Percentiles rank a stretch among this genome's conserved stretches.
Conservation (phyloP, 192 early-diverging fungal genomes). For the Geranomyces variabilis region DNA sequence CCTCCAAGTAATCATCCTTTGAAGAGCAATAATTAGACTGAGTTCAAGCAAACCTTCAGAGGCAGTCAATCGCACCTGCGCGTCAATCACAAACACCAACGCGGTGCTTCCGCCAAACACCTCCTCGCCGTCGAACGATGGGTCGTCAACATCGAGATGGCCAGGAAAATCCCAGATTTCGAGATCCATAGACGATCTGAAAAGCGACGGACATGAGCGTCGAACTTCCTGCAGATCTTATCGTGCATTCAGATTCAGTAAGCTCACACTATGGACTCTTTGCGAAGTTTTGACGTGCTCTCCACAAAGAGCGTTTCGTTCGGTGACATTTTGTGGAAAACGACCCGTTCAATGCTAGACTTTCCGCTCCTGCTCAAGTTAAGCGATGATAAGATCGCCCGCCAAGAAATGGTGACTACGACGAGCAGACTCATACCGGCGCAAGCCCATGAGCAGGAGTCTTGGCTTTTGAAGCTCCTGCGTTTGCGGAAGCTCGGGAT, state of each 20-base stretch:
- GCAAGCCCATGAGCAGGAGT: neutral
- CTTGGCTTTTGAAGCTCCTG: neutral
- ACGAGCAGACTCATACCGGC: neutral
- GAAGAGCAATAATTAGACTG: neutral
- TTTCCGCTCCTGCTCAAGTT: conserved; percentile 71
- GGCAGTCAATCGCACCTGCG: conserved; percentile 63
- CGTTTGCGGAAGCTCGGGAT: neutral
- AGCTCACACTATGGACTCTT: conserved; percentile 69
- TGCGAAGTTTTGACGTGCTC: conserved; percentile 72
- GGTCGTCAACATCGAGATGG: conserved; percentile 80
- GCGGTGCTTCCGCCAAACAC: conserved; percentile 57
- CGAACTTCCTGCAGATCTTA: neutral
- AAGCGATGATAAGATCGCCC: neutral
- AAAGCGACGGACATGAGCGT: neutral
- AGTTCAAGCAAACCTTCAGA: neutral
- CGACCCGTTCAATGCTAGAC: conserved; percentile 80
- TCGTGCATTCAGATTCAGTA: neutral
- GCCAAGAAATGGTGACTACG: too few species aligned
- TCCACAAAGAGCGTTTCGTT: conserved; percentile 86
- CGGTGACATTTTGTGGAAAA: conserved; percentile 87
- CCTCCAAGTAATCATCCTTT: conserved; percentile 81
- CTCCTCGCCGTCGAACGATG: conserved; percentile 32
- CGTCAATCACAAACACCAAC: conserved; percentile 93
- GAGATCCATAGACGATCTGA: conserved; percentile 81
- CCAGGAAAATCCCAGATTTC: conserved; percentile 93